Evolutionary conservation across 1,284 basidiomycete species (phyloP).

Genomic region (Chiua sp.): DNA sequence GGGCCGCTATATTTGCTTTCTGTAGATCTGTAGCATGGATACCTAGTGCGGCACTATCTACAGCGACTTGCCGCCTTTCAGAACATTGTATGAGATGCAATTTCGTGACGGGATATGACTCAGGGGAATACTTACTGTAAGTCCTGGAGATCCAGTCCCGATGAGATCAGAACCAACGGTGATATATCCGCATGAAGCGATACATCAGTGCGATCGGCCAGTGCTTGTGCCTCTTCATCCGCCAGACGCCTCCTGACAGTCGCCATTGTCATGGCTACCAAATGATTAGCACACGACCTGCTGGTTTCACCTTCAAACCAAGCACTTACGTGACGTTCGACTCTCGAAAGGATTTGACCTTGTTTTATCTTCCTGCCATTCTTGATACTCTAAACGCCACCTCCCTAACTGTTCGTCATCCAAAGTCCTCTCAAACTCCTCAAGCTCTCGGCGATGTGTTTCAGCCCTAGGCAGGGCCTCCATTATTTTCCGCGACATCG

Average conservation of each 20-base stretch:
- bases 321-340: not conserved
- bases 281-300: too few relatives aligned
- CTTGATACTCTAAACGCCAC: not conserved
- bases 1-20: not conserved
- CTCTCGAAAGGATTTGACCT: not conserved
- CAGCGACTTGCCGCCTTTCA: too few relatives aligned
- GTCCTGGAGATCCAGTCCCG: not conserved
- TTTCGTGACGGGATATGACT: too few relatives aligned
- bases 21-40: not conserved
- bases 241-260: not conserved
- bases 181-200: not conserved
- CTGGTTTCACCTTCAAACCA: too few relatives aligned
- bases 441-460: not conserved
- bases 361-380: not conserved
- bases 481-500: too few relatives aligned
- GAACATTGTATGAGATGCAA: too few relatives aligned
- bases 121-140: not conserved
- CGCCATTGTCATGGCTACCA: not conserved
- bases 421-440: not conserved
- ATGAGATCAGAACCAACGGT: not conserved
- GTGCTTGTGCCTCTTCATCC: not conserved
- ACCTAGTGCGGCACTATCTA: not conserved
- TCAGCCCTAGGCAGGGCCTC: not conserved
- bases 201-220: not conserved
- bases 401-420: not conserved